phyloP scores from a whole-genome alignment of 2,329 filamentous ascomycete genomes.

The Xylariaceae sp. region DNA sequence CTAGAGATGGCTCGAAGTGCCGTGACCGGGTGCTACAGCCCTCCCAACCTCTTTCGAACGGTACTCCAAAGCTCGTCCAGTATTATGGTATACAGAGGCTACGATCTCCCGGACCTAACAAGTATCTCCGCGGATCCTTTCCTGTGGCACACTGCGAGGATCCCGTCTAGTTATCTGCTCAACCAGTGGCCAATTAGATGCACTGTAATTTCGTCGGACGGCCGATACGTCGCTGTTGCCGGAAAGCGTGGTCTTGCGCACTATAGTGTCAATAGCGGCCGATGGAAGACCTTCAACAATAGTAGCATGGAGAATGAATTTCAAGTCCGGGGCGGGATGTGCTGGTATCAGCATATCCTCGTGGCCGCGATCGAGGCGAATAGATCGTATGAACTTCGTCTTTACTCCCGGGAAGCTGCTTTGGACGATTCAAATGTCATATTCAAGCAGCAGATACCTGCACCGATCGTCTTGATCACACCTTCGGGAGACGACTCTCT shows the following conservation, averaged over 20 bases:
- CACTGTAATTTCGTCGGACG: slow-evolving; percentile 84
- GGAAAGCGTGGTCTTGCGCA: slow-evolving; percentile 87
- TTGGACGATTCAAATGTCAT: slow-evolving; percentile 70
- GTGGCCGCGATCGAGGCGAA: slow-evolving; percentile 89
- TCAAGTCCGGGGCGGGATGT: slow-evolving; percentile 91
- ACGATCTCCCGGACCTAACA: slow-evolving; percentile 84
- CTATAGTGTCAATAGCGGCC: slow-evolving; percentile 88
- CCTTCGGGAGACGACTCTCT: slow-evolving; percentile 90
- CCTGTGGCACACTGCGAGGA: slow-evolving; percentile 89
- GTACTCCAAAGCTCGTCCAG: slow-evolving; percentile 83
- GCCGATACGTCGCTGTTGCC: slow-evolving; percentile 93
- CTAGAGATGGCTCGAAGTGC: slow-evolving; percentile 92
- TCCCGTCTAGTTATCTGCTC: slow-evolving; percentile 78
- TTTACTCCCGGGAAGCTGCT: slow-evolving; percentile 82
- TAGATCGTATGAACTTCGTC: slow-evolving; percentile 76
- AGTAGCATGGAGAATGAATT: slow-evolving; percentile 82
- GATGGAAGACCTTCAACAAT: slow-evolving; percentile 93
- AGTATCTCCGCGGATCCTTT: slow-evolving; percentile 89
- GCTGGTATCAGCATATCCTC: slow-evolving; percentile 94
- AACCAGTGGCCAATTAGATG: slow-evolving; percentile 92
- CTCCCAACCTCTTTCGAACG: slow-evolving; percentile 84
- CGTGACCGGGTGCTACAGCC: slow-evolving; percentile 85
- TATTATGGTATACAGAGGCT: slow-evolving; percentile 88
- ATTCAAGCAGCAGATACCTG: slow-evolving; percentile 71
- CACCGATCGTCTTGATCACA: slow-evolving; percentile 85